These are phyloP conservation scores for Bothriochloa decipiens DNA, from an alignment of 176 grass and related monocot genomes.

Conservation along the genomic window DNA sequence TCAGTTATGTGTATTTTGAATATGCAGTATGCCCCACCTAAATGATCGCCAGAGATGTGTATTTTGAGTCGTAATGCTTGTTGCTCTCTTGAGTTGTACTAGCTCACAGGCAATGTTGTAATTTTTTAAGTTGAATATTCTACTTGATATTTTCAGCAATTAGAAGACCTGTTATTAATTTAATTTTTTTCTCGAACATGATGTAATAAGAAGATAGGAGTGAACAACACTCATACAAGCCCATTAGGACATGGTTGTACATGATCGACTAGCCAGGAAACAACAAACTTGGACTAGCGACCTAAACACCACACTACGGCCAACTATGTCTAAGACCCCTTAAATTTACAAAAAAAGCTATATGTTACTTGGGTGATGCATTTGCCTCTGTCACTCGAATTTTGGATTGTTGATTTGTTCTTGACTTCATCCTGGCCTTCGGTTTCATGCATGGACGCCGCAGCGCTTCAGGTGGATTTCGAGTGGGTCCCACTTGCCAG, in stretches of 20 bases:
- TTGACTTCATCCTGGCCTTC: too few species aligned
- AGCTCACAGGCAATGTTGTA: not conserved
- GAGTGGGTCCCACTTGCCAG: too few species aligned
- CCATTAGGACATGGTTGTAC: not conserved
- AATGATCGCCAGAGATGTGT: not conserved
- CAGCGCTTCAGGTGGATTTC: too few species aligned
- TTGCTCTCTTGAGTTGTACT: not conserved
- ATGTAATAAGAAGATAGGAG: not conserved
- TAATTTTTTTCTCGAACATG: too few species aligned
- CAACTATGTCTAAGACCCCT: too few species aligned
- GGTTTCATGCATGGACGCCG: too few species aligned
- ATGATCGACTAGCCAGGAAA: not conserved
- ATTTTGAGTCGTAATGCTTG: constrained; percentile 12
- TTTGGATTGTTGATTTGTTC: too few species aligned
- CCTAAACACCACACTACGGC: too few species aligned
- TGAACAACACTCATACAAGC: too few species aligned
- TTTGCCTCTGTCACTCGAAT: too few species aligned
- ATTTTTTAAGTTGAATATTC: not conserved
- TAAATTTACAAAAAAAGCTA: not conserved
- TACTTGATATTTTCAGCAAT: constrained; percentile 4
- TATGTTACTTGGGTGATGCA: too few species aligned
- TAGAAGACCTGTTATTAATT: not conserved
- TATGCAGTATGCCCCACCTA: not conserved
- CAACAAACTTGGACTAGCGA: not conserved
- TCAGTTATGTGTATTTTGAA: not conserved